Percentiles rank a stretch among this genome's conserved stretches.
These are phyloP conservation scores for Gossypium arboreum DNA, from an alignment of 345 rosid species.

Conservation along the genomic window DNA sequence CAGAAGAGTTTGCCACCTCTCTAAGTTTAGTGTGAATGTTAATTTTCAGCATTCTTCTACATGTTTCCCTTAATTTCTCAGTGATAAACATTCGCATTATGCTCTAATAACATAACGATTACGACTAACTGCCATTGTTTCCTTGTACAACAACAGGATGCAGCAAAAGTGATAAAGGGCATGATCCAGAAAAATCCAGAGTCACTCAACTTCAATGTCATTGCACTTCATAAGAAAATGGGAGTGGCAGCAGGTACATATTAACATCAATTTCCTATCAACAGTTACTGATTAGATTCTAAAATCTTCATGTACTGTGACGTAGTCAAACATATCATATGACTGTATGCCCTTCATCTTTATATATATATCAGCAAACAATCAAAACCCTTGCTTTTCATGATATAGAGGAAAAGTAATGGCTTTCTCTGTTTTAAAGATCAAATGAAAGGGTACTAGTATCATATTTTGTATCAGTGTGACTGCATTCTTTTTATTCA, in stretches of 20 bases:
- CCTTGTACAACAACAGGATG: conserved; percentile 54
- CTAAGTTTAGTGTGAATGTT: background rate
- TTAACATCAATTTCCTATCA: conserved; percentile 3
- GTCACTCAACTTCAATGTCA: conserved; percentile 79
- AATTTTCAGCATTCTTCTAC: background rate
- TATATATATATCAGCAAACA: too few relatives aligned
- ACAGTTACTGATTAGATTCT: background rate
- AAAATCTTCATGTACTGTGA: background rate
- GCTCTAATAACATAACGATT: background rate
- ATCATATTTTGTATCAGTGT: too few relatives aligned
- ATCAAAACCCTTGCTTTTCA: too few relatives aligned
- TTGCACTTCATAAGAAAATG: conserved; percentile 55
- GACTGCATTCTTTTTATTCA: too few relatives aligned
- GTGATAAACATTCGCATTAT: background rate
- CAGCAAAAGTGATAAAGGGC: conserved; percentile 59
- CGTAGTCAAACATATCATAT: background rate
- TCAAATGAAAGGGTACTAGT: too few relatives aligned
- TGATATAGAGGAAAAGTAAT: too few relatives aligned
- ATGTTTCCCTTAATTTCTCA: background rate
- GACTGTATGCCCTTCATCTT: background rate
- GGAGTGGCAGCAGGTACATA: conserved; percentile 18
- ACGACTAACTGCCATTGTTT: background rate
- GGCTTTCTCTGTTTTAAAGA: too few relatives aligned
- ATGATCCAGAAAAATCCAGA: conserved; percentile 79
- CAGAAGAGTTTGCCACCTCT: too few relatives aligned